Percentiles rank a stretch among this genome's conserved stretches.
Evolutionary conservation across 108 stramenopile genomes (phyloP).

Genomic region (Cylindrotheca closterium): DNA sequence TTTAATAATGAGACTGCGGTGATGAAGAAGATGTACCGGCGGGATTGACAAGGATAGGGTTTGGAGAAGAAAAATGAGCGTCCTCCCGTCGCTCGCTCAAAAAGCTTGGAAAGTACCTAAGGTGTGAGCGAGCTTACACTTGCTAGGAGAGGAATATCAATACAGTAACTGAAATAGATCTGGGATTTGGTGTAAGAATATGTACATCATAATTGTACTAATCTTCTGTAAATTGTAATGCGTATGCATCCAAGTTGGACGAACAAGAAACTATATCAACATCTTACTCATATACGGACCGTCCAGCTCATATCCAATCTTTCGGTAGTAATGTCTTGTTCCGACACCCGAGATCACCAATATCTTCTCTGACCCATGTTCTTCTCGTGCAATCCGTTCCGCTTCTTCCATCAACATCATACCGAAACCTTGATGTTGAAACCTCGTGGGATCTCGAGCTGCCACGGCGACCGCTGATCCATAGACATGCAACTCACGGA

Average conservation of each 20-base stretch:
- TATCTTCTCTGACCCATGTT: slow-evolving; percentile 89
- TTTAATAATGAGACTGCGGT: too few species aligned
- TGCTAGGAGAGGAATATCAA: too few species aligned
- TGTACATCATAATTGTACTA: too few species aligned
- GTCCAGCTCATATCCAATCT: slow-evolving; percentile 91
- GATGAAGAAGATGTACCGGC: neutral
- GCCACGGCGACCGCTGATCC: slow-evolving; percentile 92
- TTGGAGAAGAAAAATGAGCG: too few species aligned
- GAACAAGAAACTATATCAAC: slow-evolving; percentile 7
- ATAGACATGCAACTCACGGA: slow-evolving; percentile 95
- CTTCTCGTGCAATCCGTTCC: slow-evolving; percentile 89
- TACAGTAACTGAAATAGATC: too few species aligned
- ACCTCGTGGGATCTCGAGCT: slow-evolving; percentile 85
- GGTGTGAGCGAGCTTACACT: too few species aligned
- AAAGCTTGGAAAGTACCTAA: too few species aligned
- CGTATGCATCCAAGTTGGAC: too few species aligned
- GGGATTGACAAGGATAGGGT: neutral
- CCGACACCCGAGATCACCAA: slow-evolving; percentile 96
- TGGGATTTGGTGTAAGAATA: too few species aligned
- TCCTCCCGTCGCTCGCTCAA: too few species aligned
- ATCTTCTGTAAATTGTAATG: too few species aligned
- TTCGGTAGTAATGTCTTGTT: slow-evolving; percentile 94
- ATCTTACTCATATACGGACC: slow-evolving; percentile 90
- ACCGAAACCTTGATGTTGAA: slow-evolving; percentile 97
- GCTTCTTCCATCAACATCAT: slow-evolving; percentile 95